Evolutionary conservation across 495 filamentous ascomycete species (phyloP).

Genomic region (Podospora tetraspora): DNA sequence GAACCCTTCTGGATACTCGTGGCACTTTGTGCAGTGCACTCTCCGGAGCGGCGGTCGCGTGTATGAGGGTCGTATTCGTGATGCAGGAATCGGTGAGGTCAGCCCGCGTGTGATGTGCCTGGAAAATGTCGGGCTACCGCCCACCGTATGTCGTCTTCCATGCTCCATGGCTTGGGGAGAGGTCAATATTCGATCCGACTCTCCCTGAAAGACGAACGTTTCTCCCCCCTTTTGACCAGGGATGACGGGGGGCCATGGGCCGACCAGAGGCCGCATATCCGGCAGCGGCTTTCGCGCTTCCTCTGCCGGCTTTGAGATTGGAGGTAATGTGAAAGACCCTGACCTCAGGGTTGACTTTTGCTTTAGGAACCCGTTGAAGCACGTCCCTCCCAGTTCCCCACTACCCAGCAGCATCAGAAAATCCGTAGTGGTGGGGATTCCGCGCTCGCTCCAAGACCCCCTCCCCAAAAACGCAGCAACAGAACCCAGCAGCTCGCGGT

Average conservation of each 20-base stretch:
- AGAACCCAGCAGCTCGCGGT: conserved; percentile 34
- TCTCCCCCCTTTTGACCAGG: conserved; percentile 23
- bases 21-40: conserved; percentile 71
- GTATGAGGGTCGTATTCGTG: conserved; percentile 65
- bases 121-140: conserved; percentile 40
- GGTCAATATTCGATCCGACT: conserved; percentile 29
- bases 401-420: conserved; percentile 43
- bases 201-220: conserved; percentile 31
- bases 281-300: conserved; percentile 39
- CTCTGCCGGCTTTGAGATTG: conserved; percentile 28
- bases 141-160: conserved; percentile 44
- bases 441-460: conserved; percentile 39
- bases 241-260: conserved; percentile 30
- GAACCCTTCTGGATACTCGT: conserved; percentile 80
- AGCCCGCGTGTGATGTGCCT: conserved; percentile 34
- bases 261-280: conserved; percentile 37
- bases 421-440: conserved; percentile 39
- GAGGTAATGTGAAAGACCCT: conserved; percentile 29
- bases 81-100: conserved; percentile 36
- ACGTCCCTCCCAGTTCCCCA: conserved; percentile 36
- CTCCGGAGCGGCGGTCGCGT: conserved; percentile 72
- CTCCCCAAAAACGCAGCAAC: conserved; percentile 32
- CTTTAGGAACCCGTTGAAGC: conserved; percentile 42
- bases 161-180: conserved; percentile 32
- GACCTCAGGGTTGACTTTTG: conserved; percentile 35